Percentiles rank a stretch among this genome's conserved stretches.
Conservation (phyloP, 73 alveolate genomes). For the Paramecium sexaurelia region DNA sequence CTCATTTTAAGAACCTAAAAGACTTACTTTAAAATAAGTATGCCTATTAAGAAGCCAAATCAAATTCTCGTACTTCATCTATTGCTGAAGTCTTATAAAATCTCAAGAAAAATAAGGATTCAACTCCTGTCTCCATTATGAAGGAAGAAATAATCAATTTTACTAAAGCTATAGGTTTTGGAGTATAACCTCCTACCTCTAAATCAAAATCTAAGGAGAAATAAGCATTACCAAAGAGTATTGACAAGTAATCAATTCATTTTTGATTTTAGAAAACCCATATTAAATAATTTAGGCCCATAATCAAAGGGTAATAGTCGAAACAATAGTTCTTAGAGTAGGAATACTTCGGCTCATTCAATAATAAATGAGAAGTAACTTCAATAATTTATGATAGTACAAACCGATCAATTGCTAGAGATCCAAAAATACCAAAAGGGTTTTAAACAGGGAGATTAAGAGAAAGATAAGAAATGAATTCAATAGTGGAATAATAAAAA, state of each 20-base stretch:
- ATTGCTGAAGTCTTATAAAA: slow-evolving; percentile 37
- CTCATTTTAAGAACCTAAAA: slow-evolving; percentile 24
- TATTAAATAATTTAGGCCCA: neutral
- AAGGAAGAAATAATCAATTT: slow-evolving; percentile 49
- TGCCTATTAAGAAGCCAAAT: neutral
- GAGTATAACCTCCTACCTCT: neutral
- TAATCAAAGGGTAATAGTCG: slow-evolving; percentile 46
- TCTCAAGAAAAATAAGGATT: slow-evolving; percentile 16
- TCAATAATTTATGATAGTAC: neutral
- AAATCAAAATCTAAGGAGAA: slow-evolving; percentile 31
- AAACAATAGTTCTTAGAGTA: slow-evolving; percentile 51
- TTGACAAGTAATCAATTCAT: slow-evolving; percentile 4
- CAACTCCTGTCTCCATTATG: neutral
- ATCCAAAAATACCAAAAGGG: slow-evolving; percentile 36
- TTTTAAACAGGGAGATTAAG: slow-evolving; percentile 36
- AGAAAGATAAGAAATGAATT: slow-evolving; percentile 36
- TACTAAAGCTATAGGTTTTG: slow-evolving; percentile 45
- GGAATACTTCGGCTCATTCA: slow-evolving; percentile 56
- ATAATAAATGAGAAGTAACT: slow-evolving; percentile 5
- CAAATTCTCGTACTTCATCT: slow-evolving; percentile 42
- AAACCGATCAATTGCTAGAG: slow-evolving; percentile 27
- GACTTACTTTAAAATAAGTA: slow-evolving; percentile 46
- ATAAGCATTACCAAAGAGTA: slow-evolving; percentile 7
- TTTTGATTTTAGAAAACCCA: slow-evolving; percentile 13
- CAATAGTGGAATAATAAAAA: slow-evolving; percentile 1